Evolutionary conservation across 2,329 filamentous ascomycete species (phyloP), one percentile per base, ranked within the genome.

Genomic region (Aplosporella prunicola): DNA sequence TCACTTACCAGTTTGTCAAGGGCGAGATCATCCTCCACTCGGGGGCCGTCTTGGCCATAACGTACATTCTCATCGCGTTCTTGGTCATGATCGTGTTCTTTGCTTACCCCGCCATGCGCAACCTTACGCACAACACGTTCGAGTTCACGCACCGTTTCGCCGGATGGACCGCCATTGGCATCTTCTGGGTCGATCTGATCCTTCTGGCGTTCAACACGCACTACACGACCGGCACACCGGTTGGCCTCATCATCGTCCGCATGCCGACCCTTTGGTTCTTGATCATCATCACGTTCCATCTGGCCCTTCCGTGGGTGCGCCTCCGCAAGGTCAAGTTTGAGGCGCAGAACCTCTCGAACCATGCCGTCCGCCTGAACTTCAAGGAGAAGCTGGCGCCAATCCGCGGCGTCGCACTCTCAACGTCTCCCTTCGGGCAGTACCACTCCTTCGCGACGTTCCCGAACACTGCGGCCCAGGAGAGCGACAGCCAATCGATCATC

Each of bases 291-390:
- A 84, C 82, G 1, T 49, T 68, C 26, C 72, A 79, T 46, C 70
- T 88, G 44, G 64, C 80, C 30, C 76, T 80, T 35, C 82, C 84
- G 1, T 93, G 84, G 83, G 54, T 81, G 3, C 71, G 74, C 41
- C 72, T 91, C 18, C 75, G 82, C 39, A 77, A 74, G 47, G 76
- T 83, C 40, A 61, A 64, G 8, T 80, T 89, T 43, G 63, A 71
- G 14, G 66, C 78, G 7, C 77, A 85, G 51, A 63, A 69, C 3
- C 73, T 91, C 13, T 89, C 83, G 0, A 56, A 69, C 15, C 83
- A 88, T 59, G 83, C 82, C 25, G 64, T 84, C 20, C 74, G 78
- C 26, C 71, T 91, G 14, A 74, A 80, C 52, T 56, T 53, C 41
- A 42, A 47, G 5, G 39, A 56, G 25, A 32, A 17, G 9, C 37